Evolutionary conservation across 768 basidiomycete genomes (phyloP), one percentile per base, ranked within the genome.

Genomic region (Chalciporus piperatus): DNA sequence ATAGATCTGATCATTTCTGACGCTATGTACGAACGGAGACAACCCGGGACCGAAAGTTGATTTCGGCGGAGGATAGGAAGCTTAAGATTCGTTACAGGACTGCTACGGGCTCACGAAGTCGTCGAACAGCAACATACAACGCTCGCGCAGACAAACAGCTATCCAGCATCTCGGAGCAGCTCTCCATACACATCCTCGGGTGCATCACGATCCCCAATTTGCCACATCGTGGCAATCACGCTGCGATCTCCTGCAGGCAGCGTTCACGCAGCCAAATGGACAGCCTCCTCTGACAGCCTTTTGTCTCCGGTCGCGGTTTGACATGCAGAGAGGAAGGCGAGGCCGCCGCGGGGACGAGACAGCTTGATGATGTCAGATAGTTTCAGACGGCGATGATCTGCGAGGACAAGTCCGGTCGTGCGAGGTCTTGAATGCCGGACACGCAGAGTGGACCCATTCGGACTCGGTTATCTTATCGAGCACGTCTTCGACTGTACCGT

Each of bases 251-350:
- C 70, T 0, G 61, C 62, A 30, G 63, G 52, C 42, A 73, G 53
- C 71, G 78, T 72, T 3, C 72, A 74, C 8, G 70, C 71, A 0
- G 77, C 71, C 14, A 79, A 52, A 60, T 78, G 76, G 12, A 76
- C 54, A 1, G 65, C 66, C 38, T 76, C 73, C 16, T 73, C 68
- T 1, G 65, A 46, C 9, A 68, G 66, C 47, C 54, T 68, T 59
- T 57, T 39, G 30, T 66, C 62, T 2, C 74, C 74, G 41, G 56
- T 65, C 2, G 72, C 72, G 6, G 72, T 77, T 50, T 78, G 69
- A 56, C 75, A 78, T 3, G 77, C 77, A 11, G 76, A 76, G 10
- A 78, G 70, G 53, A 75, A 73, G 0, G 70, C 76, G 30, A 78
- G 63, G 38, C 66, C 48, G 35, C 41, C 63, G 38, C n/a, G 69